Evolutionary conservation across 2,329 filamentous ascomycete genomes (phyloP), one percentile per base, ranked within the genome.

Genomic region (Pseudogymnoascus sp.): DNA sequence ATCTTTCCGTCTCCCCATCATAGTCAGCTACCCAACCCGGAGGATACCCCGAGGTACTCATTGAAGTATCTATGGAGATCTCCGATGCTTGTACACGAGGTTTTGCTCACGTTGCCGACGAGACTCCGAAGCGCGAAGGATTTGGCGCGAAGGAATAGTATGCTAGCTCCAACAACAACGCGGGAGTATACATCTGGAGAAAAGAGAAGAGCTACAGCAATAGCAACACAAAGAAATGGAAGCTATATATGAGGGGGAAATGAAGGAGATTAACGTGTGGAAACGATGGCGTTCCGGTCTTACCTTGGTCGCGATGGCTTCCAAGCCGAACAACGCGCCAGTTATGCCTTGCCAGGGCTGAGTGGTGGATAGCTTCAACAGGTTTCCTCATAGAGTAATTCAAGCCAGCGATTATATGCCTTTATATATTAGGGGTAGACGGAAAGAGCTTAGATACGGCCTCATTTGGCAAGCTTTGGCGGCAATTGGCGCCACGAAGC

Each of bases 11-110:
- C 11, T 51, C 51, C 31, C 62, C 62, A 64, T 66, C 64, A 16
- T 64, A 66, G 60, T 66, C 64, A 51, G 64, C 62, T 42, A 59
- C 64, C 64, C 64, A 66, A 40, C 63, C 64, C n/a, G 26, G 59
- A 23, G 64, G 64, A 57, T 57, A 57, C 10, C 51, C 51, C 10
- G 51, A 57, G 51, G 51, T 57, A 57, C 51, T 7, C 51, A 57
- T 57, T 34, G 51, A 14, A 34, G n/a, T 57, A 34, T 57, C 10
- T 57, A 16, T 57, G 51, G 51, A 34, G 29, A 57, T 34, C 29
- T 34, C 51, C 51, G 47, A 1, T 1, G 11, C 51, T 12, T 2
- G 6, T 7, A 7, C 23, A 54, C 47, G 26, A 18, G 12, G 31
- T n/a, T 34, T 21, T 34, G 29, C n/a, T 57, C 51, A 34, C 29